Evolutionary conservation across 345 rosid genomes (phyloP), one percentile per base, ranked within the genome.

Genomic region (Brassica incana): DNA sequence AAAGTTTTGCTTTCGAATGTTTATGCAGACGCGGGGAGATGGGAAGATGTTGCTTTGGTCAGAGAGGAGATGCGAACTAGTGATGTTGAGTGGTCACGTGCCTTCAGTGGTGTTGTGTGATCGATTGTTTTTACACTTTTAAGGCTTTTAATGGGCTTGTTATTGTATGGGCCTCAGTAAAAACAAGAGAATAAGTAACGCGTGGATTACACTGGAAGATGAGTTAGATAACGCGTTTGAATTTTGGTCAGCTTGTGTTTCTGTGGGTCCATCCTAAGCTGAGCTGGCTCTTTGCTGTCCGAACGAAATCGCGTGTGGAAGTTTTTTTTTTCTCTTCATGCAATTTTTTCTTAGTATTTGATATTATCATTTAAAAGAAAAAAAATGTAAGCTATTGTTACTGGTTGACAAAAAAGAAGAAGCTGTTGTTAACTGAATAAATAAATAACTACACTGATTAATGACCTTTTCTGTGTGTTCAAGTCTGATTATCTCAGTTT

Each of bases 11-110:
- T 91, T 30, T 90, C 97, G 54, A 93, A 88, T 66, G 69, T 91
- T 29, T 93, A 93, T 85, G 97, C 98, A 60, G 86, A 91, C 77
- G 92, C 84, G 78, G 92, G 93, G 77, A 90, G 89, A 85, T 91
- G 97, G 97, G 86, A 85, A 72, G 97, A 93, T 61, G 91, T 95
- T 18, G 83, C 86, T 80, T 80, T 64, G 10, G 83, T 87, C 0
- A 86, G 97, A 79, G 78, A 74, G 73, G 78, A 67, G 35, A 87
- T 91, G 86, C 85, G 75, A 10, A 83, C 77, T 12, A 79, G 66
- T n/a, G 81, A 83, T 67, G 73, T 93, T 84, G 86, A 83, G 77
- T 89, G 92, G 72, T 80, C 80, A 73, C 88, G 89, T 20, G 97
- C 89, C 18, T 84, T 74, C 69, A 89, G 95, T 67, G 88, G 88